Percentiles rank a stretch among this genome's conserved stretches.
Conservation (phyloP, 768 basidiomycete species). For the Pulveroboletus sp. region DNA sequence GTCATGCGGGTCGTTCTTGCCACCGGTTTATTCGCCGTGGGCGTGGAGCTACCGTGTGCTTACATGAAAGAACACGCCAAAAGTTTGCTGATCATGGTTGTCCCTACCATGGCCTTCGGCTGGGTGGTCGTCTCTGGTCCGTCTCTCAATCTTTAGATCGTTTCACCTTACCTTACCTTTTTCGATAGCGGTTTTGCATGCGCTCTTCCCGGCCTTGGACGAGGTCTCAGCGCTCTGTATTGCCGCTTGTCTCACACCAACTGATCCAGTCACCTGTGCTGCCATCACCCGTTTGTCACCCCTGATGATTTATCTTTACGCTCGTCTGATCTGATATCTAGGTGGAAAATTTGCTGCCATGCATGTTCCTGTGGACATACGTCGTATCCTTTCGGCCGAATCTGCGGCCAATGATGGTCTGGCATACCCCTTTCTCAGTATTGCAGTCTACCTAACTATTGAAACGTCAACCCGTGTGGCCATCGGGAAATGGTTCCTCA, state of each 20-base stretch:
- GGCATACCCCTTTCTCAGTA: constrained; percentile 87
- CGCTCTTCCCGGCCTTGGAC: constrained; percentile 67
- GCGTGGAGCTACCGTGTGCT: constrained; percentile 84
- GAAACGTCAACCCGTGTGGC: constrained; percentile 63
- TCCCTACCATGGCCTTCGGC: constrained; percentile 83
- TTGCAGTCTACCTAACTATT: constrained; percentile 82
- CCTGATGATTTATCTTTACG: not conserved
- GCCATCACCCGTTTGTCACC: constrained; percentile 61
- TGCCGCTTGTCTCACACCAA: constrained; percentile 88
- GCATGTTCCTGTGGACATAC: constrained; percentile 72
- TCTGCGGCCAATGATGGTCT: constrained; percentile 95
- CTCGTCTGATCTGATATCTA: constrained; percentile 21
- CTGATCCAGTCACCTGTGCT: constrained; percentile 92
- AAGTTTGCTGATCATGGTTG: constrained; percentile 65
- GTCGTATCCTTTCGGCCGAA: constrained; percentile 82
- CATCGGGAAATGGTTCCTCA: constrained; percentile 79
- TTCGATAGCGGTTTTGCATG: constrained; percentile 58
- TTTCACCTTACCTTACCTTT: not conserved
- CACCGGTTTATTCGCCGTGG: constrained; percentile 91
- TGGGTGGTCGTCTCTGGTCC: constrained; percentile 75
- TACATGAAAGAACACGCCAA: constrained; percentile 82
- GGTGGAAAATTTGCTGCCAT: constrained; percentile 69
- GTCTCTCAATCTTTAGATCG: constrained; percentile 16
- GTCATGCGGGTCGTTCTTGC: constrained; percentile 87
- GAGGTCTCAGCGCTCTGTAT: constrained; percentile 80